Evolutionary conservation across 179 eudicot genomes (phyloP).

Genomic region (Dionaea muscipula): DNA sequence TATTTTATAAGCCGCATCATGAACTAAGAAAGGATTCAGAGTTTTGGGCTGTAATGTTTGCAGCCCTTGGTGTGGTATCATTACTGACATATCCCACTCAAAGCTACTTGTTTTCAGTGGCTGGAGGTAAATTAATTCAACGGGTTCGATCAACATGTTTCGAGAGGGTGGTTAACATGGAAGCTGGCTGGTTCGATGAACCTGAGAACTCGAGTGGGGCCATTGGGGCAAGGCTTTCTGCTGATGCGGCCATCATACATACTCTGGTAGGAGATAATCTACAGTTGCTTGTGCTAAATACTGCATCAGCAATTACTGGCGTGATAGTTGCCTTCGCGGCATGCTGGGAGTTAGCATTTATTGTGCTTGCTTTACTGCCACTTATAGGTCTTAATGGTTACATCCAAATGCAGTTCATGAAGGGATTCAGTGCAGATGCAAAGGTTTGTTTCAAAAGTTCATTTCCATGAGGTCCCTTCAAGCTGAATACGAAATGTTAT

Average conservation of each 20-base stretch:
- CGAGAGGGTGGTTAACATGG: constrained; percentile 44
- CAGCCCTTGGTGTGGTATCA: constrained; percentile 26
- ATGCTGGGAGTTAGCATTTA: constrained; percentile 27
- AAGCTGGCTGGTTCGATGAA: constrained; percentile 48
- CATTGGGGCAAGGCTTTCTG: constrained; percentile 35
- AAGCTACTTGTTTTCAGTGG: constrained; percentile 40
- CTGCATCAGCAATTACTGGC: constrained; percentile 22
- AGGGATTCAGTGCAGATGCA: constrained; percentile 38
- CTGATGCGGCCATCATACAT: constrained; percentile 25
- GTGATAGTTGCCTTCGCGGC: constrained; percentile 25
- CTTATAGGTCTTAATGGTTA: constrained; percentile 22
- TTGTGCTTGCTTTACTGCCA: constrained; percentile 23
- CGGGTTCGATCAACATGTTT: constrained; percentile 42
- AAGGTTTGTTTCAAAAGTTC: constrained; percentile 24
- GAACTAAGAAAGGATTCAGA: constrained; percentile 26
- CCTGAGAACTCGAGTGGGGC: constrained; percentile 29
- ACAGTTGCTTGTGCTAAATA: constrained; percentile 25
- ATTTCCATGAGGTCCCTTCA: not conserved
- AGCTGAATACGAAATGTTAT: not conserved
- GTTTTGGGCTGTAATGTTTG: constrained; percentile 48
- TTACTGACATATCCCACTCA: constrained; percentile 21
- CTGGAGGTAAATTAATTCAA: constrained; percentile 36
- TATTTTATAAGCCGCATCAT: constrained; percentile 32
- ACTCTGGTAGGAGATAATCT: constrained; percentile 32
- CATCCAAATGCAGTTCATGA: constrained; percentile 22